Percentiles rank a stretch among this genome's conserved stretches.
Evolutionary conservation across 805 yeast genomes (phyloP).

Genomic region (Saccharomyces mikatae): DNA sequence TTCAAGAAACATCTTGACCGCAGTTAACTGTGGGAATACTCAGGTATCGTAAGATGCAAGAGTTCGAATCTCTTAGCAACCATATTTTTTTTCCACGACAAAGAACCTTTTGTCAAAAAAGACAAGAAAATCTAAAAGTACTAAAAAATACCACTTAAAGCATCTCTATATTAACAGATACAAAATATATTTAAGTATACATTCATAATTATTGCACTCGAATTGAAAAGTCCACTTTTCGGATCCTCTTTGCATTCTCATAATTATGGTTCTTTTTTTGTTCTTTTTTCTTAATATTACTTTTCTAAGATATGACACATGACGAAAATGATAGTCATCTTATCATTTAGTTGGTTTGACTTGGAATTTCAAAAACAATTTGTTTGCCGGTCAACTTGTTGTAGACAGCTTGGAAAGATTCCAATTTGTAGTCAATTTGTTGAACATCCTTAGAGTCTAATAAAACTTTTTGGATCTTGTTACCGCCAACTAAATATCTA

Average conservation of each 20-base stretch:
- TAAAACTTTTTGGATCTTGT: constrained; percentile 94
- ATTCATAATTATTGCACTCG: background rate
- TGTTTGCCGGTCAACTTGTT: constrained; percentile 98
- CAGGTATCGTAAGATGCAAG: constrained; percentile 28
- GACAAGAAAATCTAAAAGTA: too few species aligned
- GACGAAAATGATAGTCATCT: background rate
- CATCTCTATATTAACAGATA: background rate
- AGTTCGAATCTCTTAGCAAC: constrained; percentile 28
- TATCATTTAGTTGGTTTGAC: constrained; percentile 30
- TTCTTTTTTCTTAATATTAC: background rate
- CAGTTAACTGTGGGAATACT: constrained; percentile 15
- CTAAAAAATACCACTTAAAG: background rate
- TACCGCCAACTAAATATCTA: constrained; percentile 98
- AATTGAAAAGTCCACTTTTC: background rate
- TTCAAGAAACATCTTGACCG: constrained; percentile 19
- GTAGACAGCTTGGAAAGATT: constrained; percentile 98
- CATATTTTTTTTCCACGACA: constrained; percentile 9
- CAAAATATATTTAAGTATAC: background rate
- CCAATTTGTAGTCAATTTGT: constrained; percentile 96
- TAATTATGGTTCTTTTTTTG: background rate
- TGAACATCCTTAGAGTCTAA: constrained; percentile 96
- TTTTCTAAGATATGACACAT: background rate
- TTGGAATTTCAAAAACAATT: constrained; percentile 93
- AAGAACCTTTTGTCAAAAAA: too few species aligned
- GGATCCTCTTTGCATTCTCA: background rate